Base-by-base conservation (phyloP, 148 eudicot species). In the Fagopyrum esculentum region DNA sequence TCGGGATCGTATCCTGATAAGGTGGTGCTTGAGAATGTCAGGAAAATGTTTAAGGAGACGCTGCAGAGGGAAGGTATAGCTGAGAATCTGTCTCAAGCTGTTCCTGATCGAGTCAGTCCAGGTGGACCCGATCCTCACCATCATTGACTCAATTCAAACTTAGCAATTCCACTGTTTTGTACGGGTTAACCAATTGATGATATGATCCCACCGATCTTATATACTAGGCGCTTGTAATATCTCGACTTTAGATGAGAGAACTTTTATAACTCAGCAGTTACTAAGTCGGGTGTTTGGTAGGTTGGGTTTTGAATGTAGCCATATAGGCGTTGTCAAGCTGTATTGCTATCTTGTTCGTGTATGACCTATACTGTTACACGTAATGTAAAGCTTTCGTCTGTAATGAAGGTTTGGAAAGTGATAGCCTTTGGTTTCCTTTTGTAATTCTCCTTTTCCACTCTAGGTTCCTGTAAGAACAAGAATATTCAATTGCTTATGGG, bases 61-160 rank as follows among this genome's bases (percentile, higher is more conserved):
- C 35, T 66, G 19, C 46, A 5, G 47, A 66, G 71, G 13, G 46
- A 66, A 6, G 45, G 71, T 12, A 15, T 66, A 13, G 46, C 17
- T 40, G 45, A 66, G 45, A 45, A 66, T 40, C 71, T 66, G 0
- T 66, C 6, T 6, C 13, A 45, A 5, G 71, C 71, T 13, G 71
- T 66, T 66, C 71, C 71, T 66, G 71, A 66, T 66, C 71, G 71
- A 13, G 71, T 66, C 3, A 66, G 71, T 16, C 71, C 71, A 0
- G 71, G 71, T 66, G 71, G 71, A 35, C 71, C 71, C 12, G 71
- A 66, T 66, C 71, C 71, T 66, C 71, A 66, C n/a, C 71, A 66
- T 43, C 71, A 66, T 66, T 66, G 70, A 66, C 40, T 35, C 40
- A 35, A 35, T 35, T 35, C 40, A 35, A 2, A 35, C 40, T 35